Evolutionary conservation across 1,139 yeast species (phyloP), one percentile per base, ranked within the genome.

Genomic region (Scheffersomyces segobiensis): DNA sequence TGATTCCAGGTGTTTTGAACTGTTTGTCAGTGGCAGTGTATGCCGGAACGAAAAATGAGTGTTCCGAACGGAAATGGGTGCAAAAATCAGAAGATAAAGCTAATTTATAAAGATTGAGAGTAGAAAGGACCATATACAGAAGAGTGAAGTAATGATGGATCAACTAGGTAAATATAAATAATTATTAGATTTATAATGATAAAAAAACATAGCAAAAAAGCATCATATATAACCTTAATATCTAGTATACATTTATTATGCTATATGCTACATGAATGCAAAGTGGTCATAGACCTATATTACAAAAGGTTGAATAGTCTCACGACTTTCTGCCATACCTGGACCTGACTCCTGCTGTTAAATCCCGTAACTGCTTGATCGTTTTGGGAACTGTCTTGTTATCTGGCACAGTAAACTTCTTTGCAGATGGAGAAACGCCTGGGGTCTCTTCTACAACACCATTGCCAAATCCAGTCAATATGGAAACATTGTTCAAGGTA

Each of bases 381-480:
- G 68, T 74, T 55, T 63, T 67, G 18, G 73, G 71, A 14, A 61
- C 53, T 48, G 66, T 62, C 52, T 58, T 62, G 19, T 52, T 56
- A n/a, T 52, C 56, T 6, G 50, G 53, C 50, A 53, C 50, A 46
- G 46, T 52, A 12, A 22, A 46, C 24, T 55, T 59, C 14, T 71
- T 71, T 53, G 60, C 68, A 57, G 58, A 62, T 58, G 80, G 79
- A 0, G 81, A 73, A 21, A 66, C 70, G 49, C 68, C 68, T 4
- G 81, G 81, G 0, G 82, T 79, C 57, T 77, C 82, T 58, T 76
- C 80, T 4, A 76, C 65, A 1, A 79, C 74, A 5, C 80, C 82
- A 50, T 67, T 71, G 2, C 81, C 83, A 63, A 77, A 75, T n/a
- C 75, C 78, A 14, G 74, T 70, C 51, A 75, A 66, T 20, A 69